Evolutionary conservation across 306 rosid genomes (phyloP).

Genomic region (Quercus robur): DNA sequence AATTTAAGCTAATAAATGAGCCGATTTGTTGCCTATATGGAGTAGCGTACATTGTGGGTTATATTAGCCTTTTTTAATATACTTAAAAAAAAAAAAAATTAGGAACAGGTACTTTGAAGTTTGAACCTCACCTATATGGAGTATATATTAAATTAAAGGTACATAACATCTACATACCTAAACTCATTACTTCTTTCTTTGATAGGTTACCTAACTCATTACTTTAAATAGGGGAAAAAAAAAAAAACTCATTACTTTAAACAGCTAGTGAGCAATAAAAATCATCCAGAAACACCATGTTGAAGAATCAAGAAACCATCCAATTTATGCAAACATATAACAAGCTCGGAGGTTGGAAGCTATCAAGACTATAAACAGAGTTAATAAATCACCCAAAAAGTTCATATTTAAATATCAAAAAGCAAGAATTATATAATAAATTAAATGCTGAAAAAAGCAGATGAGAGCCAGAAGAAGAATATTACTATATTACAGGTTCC

Average conservation of each 20-base stretch:
- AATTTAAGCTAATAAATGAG: too few relatives aligned
- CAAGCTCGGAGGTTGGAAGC: neutral
- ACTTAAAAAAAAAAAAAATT: too few relatives aligned
- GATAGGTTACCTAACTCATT: neutral
- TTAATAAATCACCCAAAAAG: neutral
- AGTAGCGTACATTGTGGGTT: too few relatives aligned
- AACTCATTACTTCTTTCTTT: neutral
- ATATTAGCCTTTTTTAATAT: too few relatives aligned
- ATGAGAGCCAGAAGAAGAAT: too few relatives aligned
- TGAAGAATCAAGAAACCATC: neutral
- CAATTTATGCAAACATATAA: constrained; percentile 8
- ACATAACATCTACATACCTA: neutral
- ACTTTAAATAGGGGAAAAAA: neutral
- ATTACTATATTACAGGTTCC: neutral
- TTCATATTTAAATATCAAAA: neutral
- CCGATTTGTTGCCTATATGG: too few relatives aligned
- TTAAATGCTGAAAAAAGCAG: neutral
- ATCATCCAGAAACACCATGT: constrained; percentile 1
- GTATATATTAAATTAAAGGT: too few relatives aligned
- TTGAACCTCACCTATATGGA: too few relatives aligned
- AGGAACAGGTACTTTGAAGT: too few relatives aligned
- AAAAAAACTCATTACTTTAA: neutral
- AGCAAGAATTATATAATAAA: neutral
- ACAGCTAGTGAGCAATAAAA: neutral
- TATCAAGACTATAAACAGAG: neutral